phyloP scores from a whole-genome alignment of 129 eudicot genomes.

The Ambrosia artemisiifolia region DNA sequence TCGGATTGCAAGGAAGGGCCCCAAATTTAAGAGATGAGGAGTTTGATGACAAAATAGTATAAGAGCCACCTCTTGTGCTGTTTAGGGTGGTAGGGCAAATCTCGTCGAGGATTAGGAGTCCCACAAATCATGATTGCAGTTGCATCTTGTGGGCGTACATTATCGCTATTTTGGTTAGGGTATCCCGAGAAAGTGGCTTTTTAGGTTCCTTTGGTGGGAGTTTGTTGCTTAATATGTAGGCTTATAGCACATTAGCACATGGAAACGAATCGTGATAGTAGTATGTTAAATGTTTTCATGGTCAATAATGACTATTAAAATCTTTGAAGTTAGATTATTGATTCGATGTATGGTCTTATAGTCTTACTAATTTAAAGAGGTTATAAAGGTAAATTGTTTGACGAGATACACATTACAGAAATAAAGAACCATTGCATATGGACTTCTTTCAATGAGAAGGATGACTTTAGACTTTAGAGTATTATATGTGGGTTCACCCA shows the following conservation, averaged over 20 bases:
- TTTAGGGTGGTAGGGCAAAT: background rate
- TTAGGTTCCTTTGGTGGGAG: background rate
- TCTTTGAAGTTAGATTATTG: background rate
- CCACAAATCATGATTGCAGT: background rate
- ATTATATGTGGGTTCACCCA: background rate
- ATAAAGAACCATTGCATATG: slow-evolving; percentile 2
- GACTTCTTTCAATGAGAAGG: slow-evolving; percentile 2
- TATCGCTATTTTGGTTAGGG: background rate
- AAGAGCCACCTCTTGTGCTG: background rate
- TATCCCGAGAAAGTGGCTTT: background rate
- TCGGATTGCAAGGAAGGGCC: background rate
- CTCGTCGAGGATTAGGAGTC: background rate
- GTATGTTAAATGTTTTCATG: background rate
- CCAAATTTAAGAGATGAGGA: background rate
- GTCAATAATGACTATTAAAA: background rate
- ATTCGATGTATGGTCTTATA: background rate
- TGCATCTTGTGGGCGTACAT: background rate
- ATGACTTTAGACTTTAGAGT: background rate
- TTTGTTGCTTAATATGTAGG: background rate
- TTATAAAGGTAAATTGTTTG: background rate
- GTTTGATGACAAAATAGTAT: background rate
- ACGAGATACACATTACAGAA: background rate
- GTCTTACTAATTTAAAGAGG: background rate
- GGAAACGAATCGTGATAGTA: background rate
- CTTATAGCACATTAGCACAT: background rate